Evolutionary conservation across 495 filamentous ascomycete species (phyloP).

Genomic region (Xylaria acuta): DNA sequence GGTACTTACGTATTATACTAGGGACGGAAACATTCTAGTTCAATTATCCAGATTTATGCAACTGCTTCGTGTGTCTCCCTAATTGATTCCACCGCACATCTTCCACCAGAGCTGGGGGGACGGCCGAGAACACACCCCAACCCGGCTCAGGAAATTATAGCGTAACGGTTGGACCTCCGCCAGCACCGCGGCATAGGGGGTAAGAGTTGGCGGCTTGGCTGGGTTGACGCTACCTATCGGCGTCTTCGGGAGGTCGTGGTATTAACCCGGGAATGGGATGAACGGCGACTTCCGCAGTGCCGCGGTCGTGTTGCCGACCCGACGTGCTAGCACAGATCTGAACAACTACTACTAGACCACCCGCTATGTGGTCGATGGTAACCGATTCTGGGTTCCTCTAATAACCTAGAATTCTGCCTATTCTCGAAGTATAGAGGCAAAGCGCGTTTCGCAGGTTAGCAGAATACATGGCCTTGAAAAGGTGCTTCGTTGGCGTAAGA

Average conservation of each 20-base stretch:
- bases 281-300: not conserved
- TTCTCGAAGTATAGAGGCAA: no score
- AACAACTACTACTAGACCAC: not conserved
- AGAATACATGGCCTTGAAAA: not conserved
- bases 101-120: not conserved
- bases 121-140: no score
- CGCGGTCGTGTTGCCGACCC: not conserved
- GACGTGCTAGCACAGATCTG: not conserved
- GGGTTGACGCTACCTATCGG: not conserved
- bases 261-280: not conserved
- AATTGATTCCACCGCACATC: not conserved
- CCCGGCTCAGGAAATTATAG: no score
- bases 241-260: not conserved
- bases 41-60: not conserved
- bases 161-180: no score
- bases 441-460: no score
- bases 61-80: not conserved
- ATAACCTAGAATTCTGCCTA: no score
- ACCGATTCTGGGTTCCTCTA: no score
- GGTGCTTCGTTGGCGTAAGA: not conserved
- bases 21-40: not conserved
- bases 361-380: no score
- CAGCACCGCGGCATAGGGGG: not conserved
- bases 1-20: not conserved
- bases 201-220: not conserved